Evolutionary conservation across 805 yeast species (phyloP).

Genomic region (Saccharomycodes ludwigii): DNA sequence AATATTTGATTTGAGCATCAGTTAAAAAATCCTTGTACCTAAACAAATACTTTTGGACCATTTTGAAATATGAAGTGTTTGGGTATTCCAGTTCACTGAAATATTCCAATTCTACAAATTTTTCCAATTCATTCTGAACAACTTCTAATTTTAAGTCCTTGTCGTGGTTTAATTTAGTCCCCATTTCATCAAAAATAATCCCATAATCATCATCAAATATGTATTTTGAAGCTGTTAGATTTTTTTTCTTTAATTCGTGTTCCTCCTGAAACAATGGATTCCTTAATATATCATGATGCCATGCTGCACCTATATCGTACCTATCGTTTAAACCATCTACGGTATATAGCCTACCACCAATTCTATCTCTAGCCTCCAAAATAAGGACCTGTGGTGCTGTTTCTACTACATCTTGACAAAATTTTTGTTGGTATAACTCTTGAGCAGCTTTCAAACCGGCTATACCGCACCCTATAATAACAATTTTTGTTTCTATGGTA

Average conservation of each 20-base stretch:
- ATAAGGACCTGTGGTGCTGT: slow-evolving; percentile 16
- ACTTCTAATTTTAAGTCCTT: slow-evolving; percentile 25
- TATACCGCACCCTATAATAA: slow-evolving; percentile 77
- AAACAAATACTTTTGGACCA: slow-evolving; percentile 34
- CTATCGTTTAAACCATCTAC: slow-evolving; percentile 22
- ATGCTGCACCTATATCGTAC: slow-evolving; percentile 76
- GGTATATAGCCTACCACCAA: slow-evolving; percentile 49
- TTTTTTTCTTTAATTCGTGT: no score
- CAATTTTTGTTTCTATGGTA: no score
- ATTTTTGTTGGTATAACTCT: slow-evolving; percentile 28
- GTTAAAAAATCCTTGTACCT: slow-evolving; percentile 36
- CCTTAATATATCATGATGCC: slow-evolving; percentile 76
- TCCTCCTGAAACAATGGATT: slow-evolving; percentile 46
- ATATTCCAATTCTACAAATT: slow-evolving; percentile 44
- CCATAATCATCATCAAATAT: slow-evolving; percentile 20
- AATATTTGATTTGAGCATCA: slow-evolving; percentile 35
- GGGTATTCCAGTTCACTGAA: slow-evolving; percentile 33
- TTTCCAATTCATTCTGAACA: slow-evolving; percentile 44
- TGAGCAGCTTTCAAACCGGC: slow-evolving; percentile 64
- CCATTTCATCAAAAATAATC: slow-evolving; percentile 13
- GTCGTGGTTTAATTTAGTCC: slow-evolving; percentile 17
- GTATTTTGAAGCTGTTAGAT: slow-evolving; percentile 14
- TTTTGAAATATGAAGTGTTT: slow-evolving; percentile 43
- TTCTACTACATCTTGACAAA: slow-evolving; percentile 22
- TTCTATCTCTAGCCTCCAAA: slow-evolving; percentile 51